Conservation (phyloP, 1,139 yeast species). For the Pichia sp. region DNA sequence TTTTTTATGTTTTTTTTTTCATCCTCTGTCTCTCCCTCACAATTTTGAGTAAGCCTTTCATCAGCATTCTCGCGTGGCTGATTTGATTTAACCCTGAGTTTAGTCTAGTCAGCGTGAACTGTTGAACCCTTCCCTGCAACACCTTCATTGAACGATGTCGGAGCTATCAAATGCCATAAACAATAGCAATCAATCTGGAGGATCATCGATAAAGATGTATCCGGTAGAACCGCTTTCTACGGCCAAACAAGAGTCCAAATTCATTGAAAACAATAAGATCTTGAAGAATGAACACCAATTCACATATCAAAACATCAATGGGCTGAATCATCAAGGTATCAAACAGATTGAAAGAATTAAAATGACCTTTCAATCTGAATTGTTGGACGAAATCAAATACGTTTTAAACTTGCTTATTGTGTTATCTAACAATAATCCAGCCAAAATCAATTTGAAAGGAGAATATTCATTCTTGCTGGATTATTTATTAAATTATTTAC, state of each 20-base stretch:
- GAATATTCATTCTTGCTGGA: constrained; percentile 40
- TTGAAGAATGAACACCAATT: constrained; percentile 25
- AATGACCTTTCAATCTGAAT: constrained; percentile 55
- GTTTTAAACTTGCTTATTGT: constrained; percentile 54
- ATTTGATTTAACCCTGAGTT: too few relatives aligned
- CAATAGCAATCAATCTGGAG: not conserved
- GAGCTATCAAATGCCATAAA: not conserved
- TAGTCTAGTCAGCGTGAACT: too few relatives aligned
- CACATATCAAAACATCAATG: constrained; percentile 29
- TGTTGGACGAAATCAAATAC: constrained; percentile 57
- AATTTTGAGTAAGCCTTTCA: too few relatives aligned
- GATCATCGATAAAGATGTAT: constrained; percentile 8
- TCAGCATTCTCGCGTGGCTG: too few relatives aligned
- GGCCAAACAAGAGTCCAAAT: constrained; percentile 24
- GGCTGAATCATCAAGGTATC: constrained; percentile 46
- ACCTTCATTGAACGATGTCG: not conserved
- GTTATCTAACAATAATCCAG: constrained; percentile 44
- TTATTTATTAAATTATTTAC: constrained; percentile 39
- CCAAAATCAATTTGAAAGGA: constrained; percentile 32
- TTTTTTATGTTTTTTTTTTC: too few relatives aligned
- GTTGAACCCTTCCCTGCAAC: not conserved
- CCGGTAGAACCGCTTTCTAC: constrained; percentile 23
- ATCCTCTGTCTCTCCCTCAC: too few relatives aligned
- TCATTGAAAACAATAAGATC: constrained; percentile 22
- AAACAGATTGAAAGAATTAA: constrained; percentile 50